Conservation (phyloP, 495 filamentous ascomycete genomes). For the Podospora appendiculata region DNA sequence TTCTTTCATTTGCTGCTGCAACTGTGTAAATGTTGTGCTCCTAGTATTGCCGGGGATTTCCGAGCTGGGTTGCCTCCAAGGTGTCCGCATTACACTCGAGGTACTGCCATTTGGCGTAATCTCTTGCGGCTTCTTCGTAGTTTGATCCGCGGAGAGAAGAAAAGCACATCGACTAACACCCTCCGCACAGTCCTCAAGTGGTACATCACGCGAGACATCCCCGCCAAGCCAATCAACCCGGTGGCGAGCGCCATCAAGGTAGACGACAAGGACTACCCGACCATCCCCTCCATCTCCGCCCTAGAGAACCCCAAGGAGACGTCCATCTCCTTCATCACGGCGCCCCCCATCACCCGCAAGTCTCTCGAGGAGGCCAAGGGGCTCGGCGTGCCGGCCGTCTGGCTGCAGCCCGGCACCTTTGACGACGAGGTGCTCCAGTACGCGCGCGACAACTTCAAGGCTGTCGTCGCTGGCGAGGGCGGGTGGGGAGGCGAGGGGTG, state of each 20-base stretch:
- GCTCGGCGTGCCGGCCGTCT: constrained; percentile 72
- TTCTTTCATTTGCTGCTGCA: no score
- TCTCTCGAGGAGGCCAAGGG: constrained; percentile 73
- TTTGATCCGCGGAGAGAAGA: neutral
- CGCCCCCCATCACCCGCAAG: constrained; percentile 60
- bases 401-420: constrained; percentile 88
- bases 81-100: no score
- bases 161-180: constrained; percentile 19
- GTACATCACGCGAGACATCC: constrained; percentile 72
- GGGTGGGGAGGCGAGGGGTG: constrained; percentile 68
- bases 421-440: constrained; percentile 63
- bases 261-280: constrained; percentile 45
- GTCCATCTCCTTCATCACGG: constrained; percentile 81
- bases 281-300: constrained; percentile 54
- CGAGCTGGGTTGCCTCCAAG: no score
- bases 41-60: no score
- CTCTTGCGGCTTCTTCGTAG: no score
- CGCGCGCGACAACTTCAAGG: constrained; percentile 56
- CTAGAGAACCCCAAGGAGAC: constrained; percentile 62
- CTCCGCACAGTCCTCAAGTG: constrained; percentile 69
- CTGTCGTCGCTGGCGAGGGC: constrained; percentile 61
- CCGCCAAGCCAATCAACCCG: constrained; percentile 79
- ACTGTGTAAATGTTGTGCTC: no score
- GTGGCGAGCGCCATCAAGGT: constrained; percentile 49
- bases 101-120: no score